A percentile compares a stretch with the other conserved stretches of the same genome.
Evolutionary conservation across 441 rosid species (phyloP).

Genomic region (Iberis amara): DNA sequence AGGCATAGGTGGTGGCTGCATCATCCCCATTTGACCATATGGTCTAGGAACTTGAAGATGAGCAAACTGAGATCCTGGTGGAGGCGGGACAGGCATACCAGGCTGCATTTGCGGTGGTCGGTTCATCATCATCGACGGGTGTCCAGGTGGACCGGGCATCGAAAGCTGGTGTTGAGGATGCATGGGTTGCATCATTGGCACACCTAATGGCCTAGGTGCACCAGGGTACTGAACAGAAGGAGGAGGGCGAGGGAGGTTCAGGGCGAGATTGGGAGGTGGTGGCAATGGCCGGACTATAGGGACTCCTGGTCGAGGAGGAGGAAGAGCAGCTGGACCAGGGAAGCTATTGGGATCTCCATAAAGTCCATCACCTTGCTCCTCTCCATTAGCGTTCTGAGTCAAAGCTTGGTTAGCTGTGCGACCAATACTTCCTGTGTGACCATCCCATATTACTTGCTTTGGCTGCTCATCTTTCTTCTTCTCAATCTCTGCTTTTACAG

Average conservation of each 20-base stretch:
- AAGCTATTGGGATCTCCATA: slow-evolving; percentile 44
- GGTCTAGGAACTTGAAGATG: slow-evolving; percentile 57
- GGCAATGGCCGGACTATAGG: slow-evolving; percentile 77
- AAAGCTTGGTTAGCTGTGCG: slow-evolving; percentile 96
- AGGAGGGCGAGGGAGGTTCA: slow-evolving; percentile 88
- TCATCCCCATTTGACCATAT: slow-evolving; percentile 53
- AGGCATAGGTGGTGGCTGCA: slow-evolving; percentile 78
- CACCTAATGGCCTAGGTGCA: slow-evolving; percentile 62
- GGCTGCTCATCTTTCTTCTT: slow-evolving; percentile 98
- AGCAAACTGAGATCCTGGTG: slow-evolving; percentile 81
- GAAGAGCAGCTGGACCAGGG: slow-evolving; percentile 95
- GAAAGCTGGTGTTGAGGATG: slow-evolving; percentile 58
- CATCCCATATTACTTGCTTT: slow-evolving; percentile 98
- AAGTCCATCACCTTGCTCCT: slow-evolving; percentile 56
- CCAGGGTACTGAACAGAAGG: slow-evolving; percentile 49
- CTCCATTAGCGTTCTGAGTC: slow-evolving; percentile 69
- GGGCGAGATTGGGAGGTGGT: slow-evolving; percentile 84
- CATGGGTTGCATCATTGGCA: slow-evolving; percentile 54
- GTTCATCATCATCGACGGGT: slow-evolving; percentile 58
- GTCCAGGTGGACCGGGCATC: slow-evolving; percentile 62
- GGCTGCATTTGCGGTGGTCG: slow-evolving; percentile 58
- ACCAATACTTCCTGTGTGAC: slow-evolving; percentile 95
- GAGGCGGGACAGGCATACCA: slow-evolving; percentile 58
- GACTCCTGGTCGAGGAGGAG: slow-evolving; percentile 78
- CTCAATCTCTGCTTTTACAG: slow-evolving; percentile 97